A percentile compares a stretch with the other conserved stretches of the same genome.
phyloP scores from a whole-genome alignment of 352 stramenopile genomes.

The Thalassiosira exigua region DNA sequence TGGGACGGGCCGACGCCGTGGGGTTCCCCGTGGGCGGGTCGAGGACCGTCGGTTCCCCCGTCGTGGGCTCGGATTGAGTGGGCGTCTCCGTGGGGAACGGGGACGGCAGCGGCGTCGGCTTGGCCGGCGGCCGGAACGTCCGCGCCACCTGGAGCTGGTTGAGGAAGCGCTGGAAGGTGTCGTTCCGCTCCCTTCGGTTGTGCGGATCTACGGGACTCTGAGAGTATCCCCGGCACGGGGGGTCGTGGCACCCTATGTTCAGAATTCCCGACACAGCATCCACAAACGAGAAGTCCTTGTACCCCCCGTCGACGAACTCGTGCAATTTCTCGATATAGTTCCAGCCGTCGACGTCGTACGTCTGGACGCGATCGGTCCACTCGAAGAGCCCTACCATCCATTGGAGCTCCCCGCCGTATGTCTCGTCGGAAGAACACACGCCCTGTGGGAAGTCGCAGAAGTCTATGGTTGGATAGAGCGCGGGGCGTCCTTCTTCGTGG shows the following conservation, averaged over 20 bases:
- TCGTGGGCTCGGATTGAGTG: constrained; percentile 26
- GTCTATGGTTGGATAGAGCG: constrained; percentile 57
- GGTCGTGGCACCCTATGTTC: constrained; percentile 61
- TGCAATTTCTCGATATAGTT: constrained; percentile 62
- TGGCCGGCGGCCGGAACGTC: constrained; percentile 42
- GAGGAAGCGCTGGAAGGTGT: constrained; percentile 57
- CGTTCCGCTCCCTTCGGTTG: constrained; percentile 56
- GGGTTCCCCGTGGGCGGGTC: constrained; percentile 30
- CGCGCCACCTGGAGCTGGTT: constrained; percentile 47
- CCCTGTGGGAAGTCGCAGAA: constrained; percentile 64
- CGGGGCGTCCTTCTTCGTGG: constrained; percentile 33
- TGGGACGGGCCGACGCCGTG: constrained; percentile 36
- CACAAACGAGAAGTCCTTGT: constrained; percentile 61
- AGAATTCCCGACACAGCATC: constrained; percentile 53
- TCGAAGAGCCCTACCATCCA: constrained; percentile 66
- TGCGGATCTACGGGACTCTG: constrained; percentile 28
- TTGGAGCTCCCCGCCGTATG: constrained; percentile 58
- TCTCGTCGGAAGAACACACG: constrained; percentile 58
- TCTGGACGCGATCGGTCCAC: constrained; percentile 60
- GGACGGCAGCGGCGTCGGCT: constrained; percentile 46
- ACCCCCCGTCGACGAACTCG: constrained; percentile 58
- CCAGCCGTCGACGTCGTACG: constrained; percentile 57
- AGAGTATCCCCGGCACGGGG: constrained; percentile 45
- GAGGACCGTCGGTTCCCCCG: constrained; percentile 23
- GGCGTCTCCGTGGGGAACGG: constrained; percentile 28